A percentile compares a stretch with the other conserved stretches of the same genome.
phyloP scores from a whole-genome alignment of 805 yeast genomes.

The Saccharomycopsis fibuligera region DNA sequence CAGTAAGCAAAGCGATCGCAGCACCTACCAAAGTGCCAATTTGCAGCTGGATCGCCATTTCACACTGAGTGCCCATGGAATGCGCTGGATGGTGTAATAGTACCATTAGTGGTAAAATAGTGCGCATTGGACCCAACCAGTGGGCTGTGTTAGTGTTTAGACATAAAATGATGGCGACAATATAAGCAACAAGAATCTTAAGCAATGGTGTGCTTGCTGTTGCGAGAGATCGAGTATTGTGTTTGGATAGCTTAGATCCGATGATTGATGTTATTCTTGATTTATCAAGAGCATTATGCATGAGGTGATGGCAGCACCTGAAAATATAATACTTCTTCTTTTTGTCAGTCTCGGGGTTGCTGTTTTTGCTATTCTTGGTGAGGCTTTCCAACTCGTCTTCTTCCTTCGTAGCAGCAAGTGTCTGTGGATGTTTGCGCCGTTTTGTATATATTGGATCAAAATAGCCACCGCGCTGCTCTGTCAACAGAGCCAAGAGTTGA shows the following conservation, averaged over 20 bases:
- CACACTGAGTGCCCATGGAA: conserved; percentile 40
- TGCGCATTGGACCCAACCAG: conserved; percentile 39
- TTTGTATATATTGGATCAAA: conserved; percentile 40
- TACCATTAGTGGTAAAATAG: conserved; percentile 37
- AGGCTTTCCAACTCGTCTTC: too few relatives aligned
- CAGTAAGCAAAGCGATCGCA: conserved; percentile 40
- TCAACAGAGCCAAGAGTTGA: conserved; percentile 26
- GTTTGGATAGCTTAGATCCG: too few relatives aligned
- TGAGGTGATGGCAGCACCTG: too few relatives aligned
- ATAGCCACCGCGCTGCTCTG: conserved; percentile 42
- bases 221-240: neutral
- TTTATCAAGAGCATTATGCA: too few relatives aligned
- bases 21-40: conserved; percentile 36
- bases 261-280: too few relatives aligned
- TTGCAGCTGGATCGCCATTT: conserved; percentile 35
- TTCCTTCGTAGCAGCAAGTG: too few relatives aligned
- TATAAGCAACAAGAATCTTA: conserved; percentile 35
- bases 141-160: conserved; percentile 31
- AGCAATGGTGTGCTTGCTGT: conserved; percentile 10
- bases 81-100: conserved; percentile 43
- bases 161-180: conserved; percentile 35
- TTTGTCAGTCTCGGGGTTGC: too few relatives aligned
- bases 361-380: too few relatives aligned
- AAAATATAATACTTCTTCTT: too few relatives aligned
- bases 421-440: too few relatives aligned